phyloP scores from a whole-genome alignment of 345 rosid species.

The Ceriops tagal region DNA sequence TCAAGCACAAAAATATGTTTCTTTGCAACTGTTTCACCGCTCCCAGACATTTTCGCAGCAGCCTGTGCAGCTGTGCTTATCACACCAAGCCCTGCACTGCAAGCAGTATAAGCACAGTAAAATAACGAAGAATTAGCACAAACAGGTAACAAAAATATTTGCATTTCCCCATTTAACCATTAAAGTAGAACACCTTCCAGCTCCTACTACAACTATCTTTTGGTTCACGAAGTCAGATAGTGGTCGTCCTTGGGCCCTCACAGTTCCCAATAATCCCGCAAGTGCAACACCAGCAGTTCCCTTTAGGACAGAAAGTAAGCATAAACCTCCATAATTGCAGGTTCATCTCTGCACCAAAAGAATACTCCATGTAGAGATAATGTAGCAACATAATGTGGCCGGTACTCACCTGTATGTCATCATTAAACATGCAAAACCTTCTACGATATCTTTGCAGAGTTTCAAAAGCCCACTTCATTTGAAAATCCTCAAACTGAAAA shows the following conservation, averaged over 20 bases:
- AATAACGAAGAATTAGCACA: constrained; percentile 9
- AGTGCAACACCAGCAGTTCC: constrained; percentile 99
- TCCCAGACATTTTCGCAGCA: constrained; percentile 73
- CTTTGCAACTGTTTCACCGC: constrained; percentile 41
- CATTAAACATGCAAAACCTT: constrained; percentile 96
- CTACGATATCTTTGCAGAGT: constrained; percentile 80
- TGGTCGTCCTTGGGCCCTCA: constrained; percentile 89
- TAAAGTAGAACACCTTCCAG: constrained; percentile 69
- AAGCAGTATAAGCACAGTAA: constrained; percentile 20
- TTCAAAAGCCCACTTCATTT: constrained; percentile 98
- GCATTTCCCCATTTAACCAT: neutral
- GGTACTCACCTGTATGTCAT: constrained; percentile 79
- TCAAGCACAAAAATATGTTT: constrained; percentile 72
- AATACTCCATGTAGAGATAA: constrained; percentile 7
- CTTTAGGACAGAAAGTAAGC: constrained; percentile 36
- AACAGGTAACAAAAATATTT: neutral
- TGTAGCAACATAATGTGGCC: constrained; percentile 12
- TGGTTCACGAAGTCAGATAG: constrained; percentile 78
- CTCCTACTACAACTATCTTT: constrained; percentile 98
- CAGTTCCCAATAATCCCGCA: constrained; percentile 89
- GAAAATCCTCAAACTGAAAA: constrained; percentile 91
- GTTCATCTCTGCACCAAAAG: constrained; percentile 9
- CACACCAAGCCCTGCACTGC: constrained; percentile 99
- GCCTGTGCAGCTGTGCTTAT: constrained; percentile 75
- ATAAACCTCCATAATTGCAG: constrained; percentile 6